Percentiles rank a stretch among this genome's conserved stretches.
Evolutionary conservation across 2,329 filamentous ascomycete genomes (phyloP).

Genomic region (Proliferodiscus dingleyae): DNA sequence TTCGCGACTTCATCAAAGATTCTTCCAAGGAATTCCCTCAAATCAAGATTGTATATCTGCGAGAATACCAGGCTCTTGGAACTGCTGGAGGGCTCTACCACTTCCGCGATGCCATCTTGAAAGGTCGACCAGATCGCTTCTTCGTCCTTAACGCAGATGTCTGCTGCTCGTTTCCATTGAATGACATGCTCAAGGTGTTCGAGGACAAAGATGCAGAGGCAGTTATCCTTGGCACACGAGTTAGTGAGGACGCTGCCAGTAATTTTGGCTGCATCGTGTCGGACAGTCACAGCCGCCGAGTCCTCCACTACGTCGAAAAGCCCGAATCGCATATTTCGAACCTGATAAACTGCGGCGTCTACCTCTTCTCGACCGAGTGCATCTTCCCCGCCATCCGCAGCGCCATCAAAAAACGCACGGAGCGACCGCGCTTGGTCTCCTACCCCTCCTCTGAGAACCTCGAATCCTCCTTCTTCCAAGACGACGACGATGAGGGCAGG

Average conservation of each 20-base stretch:
- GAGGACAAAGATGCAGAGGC: slow-evolving; percentile 95
- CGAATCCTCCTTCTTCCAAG: slow-evolving; percentile 61
- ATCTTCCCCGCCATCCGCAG: slow-evolving; percentile 94
- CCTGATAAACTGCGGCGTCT: slow-evolving; percentile 98
- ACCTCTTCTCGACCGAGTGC: slow-evolving; percentile 90
- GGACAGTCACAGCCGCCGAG: slow-evolving; percentile 86
- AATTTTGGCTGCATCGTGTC: slow-evolving; percentile 99
- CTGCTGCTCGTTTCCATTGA: slow-evolving; percentile 95
- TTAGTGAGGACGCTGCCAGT: slow-evolving; percentile 82
- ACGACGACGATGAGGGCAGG: slow-evolving; percentile 69
- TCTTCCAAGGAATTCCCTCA: slow-evolving; percentile 78
- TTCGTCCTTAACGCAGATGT: slow-evolving; percentile 98
- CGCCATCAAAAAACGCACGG: slow-evolving; percentile 91
- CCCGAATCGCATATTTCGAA: slow-evolving; percentile 96
- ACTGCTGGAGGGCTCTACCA: slow-evolving; percentile 97
- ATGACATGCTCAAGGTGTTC: slow-evolving; percentile 92
- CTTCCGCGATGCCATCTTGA: slow-evolving; percentile 97
- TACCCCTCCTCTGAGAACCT: slow-evolving; percentile 96
- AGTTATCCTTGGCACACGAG: slow-evolving; percentile 88
- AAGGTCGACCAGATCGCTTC: slow-evolving; percentile 88
- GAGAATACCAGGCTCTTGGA: slow-evolving; percentile 94
- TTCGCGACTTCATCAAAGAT: slow-evolving; percentile 97
- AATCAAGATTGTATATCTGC: slow-evolving; percentile 88
- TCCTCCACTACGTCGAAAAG: slow-evolving; percentile 99
- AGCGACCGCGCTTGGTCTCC: slow-evolving; percentile 85